Conservation (phyloP, 129 eudicot species). For the Apium graveolens region DNA sequence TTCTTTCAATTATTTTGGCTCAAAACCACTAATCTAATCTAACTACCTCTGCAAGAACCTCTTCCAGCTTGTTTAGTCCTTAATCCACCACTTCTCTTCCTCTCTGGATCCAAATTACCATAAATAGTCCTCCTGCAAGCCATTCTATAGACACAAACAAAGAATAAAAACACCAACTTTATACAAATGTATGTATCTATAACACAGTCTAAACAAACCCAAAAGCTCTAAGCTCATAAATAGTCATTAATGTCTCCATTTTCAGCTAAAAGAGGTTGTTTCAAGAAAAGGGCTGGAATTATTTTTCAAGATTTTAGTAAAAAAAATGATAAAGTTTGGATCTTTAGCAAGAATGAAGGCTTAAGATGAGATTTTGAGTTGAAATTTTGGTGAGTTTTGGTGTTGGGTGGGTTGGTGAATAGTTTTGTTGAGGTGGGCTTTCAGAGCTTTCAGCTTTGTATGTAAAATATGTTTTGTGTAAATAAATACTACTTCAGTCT, state of each 20-base stretch:
- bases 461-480: neutral
- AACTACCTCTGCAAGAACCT: constrained; percentile 92
- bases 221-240: constrained; percentile 49
- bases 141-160: constrained; percentile 32
- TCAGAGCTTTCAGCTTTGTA: neutral
- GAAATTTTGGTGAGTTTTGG: neutral
- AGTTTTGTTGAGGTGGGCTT: constrained; percentile 1
- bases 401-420: constrained; percentile 1
- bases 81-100: constrained; percentile 73
- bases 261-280: neutral
- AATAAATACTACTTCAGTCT: neutral
- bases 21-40: constrained; percentile 20
- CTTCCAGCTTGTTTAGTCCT: constrained; percentile 94
- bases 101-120: constrained; percentile 74
- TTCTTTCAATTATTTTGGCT: neutral
- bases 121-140: constrained; percentile 34
- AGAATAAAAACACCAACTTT: neutral
- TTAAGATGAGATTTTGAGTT: neutral
- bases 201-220: constrained; percentile 51
- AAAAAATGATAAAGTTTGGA: neutral
- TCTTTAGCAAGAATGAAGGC: neutral
- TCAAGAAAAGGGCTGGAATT: neutral
- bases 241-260: constrained; percentile 39
- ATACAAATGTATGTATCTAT: neutral
- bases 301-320: neutral